Conservation (phyloP, 2,329 filamentous ascomycete species). For the Fusarium phyllophilum region DNA sequence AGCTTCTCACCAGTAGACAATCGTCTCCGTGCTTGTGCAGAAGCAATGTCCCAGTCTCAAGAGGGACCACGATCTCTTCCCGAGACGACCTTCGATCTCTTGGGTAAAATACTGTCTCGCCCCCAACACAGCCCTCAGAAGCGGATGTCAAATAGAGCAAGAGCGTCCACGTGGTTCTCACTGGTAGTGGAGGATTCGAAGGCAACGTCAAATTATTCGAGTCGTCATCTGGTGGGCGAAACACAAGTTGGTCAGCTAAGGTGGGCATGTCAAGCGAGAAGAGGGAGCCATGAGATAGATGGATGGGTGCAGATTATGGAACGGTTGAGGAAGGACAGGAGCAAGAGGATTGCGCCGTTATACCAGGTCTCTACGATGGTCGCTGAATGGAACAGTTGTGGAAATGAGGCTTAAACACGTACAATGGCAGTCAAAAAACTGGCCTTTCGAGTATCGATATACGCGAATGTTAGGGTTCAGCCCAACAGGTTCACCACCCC, state of each 20-base stretch:
- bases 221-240: conserved; percentile 76
- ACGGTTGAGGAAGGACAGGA: background rate
- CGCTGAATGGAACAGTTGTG: background rate
- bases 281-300: background rate
- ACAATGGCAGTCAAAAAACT: conserved; percentile 96
- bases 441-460: conserved; percentile 85
- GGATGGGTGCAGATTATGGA: background rate
- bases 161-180: conserved; percentile 86
- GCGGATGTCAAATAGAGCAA: conserved; percentile 86
- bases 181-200: conserved; percentile 44
- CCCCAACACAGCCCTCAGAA: conserved; percentile 79
- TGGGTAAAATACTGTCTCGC: conserved; percentile 92
- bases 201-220: conserved; percentile 75
- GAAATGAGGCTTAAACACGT: conserved; percentile 48
- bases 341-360: background rate
- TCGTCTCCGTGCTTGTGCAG: conserved; percentile 90
- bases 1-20: conserved; percentile 75
- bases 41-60: conserved; percentile 86
- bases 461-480: conserved; percentile 89
- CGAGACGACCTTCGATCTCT: conserved; percentile 66
- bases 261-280: background rate
- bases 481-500: conserved; percentile 86
- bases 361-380: background rate
- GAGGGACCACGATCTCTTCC: conserved; percentile 75
- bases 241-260: conserved; percentile 9